A percentile compares a stretch with the other conserved stretches of the same genome.
Conservation (phyloP, 2,329 filamentous ascomycete genomes). For the Ambrosiella cleistominuta region DNA sequence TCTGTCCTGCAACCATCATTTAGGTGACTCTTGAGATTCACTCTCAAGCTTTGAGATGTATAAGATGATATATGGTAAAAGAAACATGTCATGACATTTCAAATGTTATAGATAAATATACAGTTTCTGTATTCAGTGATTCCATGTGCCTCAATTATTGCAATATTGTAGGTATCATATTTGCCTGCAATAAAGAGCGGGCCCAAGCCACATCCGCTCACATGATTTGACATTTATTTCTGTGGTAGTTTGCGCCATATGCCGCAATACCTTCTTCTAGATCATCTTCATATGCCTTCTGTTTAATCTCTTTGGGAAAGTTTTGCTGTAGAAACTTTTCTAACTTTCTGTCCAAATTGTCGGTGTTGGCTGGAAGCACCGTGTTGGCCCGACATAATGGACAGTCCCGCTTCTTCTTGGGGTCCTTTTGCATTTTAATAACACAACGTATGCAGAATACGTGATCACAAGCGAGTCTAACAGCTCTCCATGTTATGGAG, state of each 20-base stretch:
- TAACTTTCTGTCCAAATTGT: slow-evolving; percentile 51
- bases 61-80: no score
- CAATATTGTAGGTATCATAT: background rate
- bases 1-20: background rate
- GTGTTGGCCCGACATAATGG: slow-evolving; percentile 59
- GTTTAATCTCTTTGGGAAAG: slow-evolving; percentile 53
- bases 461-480: slow-evolving; percentile 58
- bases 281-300: slow-evolving; percentile 56
- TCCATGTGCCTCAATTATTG: background rate
- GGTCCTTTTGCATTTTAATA: slow-evolving; percentile 48
- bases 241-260: slow-evolving; percentile 48
- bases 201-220: slow-evolving; percentile 17
- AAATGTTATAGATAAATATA: no score
- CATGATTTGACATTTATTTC: slow-evolving; percentile 44
- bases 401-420: slow-evolving; percentile 47
- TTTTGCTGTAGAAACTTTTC: slow-evolving; percentile 55
- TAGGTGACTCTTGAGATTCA: no score
- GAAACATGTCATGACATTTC: no score
- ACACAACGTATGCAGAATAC: slow-evolving; percentile 74
- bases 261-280: slow-evolving; percentile 55
- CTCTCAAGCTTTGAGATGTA: no score
- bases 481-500: slow-evolving; percentile 61
- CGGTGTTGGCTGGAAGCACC: slow-evolving; percentile 43
- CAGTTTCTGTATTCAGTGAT: background rate
- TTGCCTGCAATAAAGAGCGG: background rate